These are phyloP conservation scores for Suhomyces sp. DNA, from an alignment of 805 yeast genomes.

Conservation along the genomic window DNA sequence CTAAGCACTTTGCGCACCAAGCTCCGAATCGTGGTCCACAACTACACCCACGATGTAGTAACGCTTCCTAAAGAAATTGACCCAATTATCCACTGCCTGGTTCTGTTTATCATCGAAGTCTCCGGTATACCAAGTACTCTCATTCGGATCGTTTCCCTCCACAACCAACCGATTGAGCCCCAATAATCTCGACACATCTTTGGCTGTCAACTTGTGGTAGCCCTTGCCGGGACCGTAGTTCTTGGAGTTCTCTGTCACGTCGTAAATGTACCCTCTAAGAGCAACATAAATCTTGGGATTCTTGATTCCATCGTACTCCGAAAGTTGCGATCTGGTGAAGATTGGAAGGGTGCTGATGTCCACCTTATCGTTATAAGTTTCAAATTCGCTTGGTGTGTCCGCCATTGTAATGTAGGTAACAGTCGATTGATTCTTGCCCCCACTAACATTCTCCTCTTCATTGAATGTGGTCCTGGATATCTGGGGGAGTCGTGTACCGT, in stretches of 20 bases:
- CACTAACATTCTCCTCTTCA: no score
- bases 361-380: slow-evolving; percentile 29
- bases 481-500: no score
- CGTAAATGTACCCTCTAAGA: slow-evolving; percentile 75
- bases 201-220: slow-evolving; percentile 71
- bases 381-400: slow-evolving; percentile 20
- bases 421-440: no score
- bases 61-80: slow-evolving; percentile 54
- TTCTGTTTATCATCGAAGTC: slow-evolving; percentile 59
- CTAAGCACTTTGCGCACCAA: slow-evolving; percentile 1
- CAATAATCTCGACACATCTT: slow-evolving; percentile 73
- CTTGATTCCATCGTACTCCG: slow-evolving; percentile 31
- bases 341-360: slow-evolving; percentile 31
- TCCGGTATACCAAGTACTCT: slow-evolving; percentile 47
- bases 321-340: slow-evolving; percentile 33
- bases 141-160: slow-evolving; percentile 8
- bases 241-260: slow-evolving; percentile 63
- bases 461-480: no score
- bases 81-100: slow-evolving; percentile 72
- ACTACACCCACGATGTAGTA: slow-evolving; percentile 39
- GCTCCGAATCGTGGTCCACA: slow-evolving; percentile 27
- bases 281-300: slow-evolving; percentile 59
- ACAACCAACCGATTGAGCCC: slow-evolving; percentile 55
- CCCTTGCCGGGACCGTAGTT: slow-evolving; percentile 78
- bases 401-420: no score